Percentiles rank a stretch among this genome's conserved stretches.
Conservation (phyloP, 1,284 basidiomycete species). For the Microbotryum intermedium region DNA sequence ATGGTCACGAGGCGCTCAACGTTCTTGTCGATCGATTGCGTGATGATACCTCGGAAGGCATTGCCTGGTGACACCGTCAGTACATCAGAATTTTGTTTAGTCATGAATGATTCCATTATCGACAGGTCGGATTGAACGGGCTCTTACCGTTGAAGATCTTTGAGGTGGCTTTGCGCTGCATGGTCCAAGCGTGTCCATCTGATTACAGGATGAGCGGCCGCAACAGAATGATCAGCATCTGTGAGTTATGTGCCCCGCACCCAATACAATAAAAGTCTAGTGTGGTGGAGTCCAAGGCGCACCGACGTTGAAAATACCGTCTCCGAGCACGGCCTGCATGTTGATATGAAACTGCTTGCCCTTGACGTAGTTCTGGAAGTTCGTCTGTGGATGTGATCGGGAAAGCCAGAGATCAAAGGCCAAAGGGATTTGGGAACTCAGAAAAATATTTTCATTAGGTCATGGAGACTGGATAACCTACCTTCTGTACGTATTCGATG, state of each 20-base stretch:
- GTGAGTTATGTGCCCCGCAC: too few relatives aligned
- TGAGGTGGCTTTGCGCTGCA: conserved; percentile 29
- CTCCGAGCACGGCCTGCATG: conserved; percentile 12
- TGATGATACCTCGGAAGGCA: conserved; percentile 18
- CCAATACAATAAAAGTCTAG: too few relatives aligned
- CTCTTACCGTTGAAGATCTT: conserved; percentile 18
- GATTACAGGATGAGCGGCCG: conserved; percentile 30
- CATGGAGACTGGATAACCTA: too few relatives aligned
- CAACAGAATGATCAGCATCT: not conserved
- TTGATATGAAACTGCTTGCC: conserved; percentile 5
- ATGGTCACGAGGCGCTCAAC: conserved; percentile 33
- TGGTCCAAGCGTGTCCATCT: conserved; percentile 35
- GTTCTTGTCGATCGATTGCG: conserved; percentile 25
- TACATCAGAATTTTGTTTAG: too few relatives aligned
- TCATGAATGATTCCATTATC: too few relatives aligned
- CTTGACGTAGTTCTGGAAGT: conserved; percentile 35
- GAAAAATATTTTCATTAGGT: too few relatives aligned
- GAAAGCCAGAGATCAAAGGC: too few relatives aligned
- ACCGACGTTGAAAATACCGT: conserved; percentile 20
- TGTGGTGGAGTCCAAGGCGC: too few relatives aligned
- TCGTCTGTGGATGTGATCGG: conserved; percentile 15
- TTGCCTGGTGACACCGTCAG: not conserved
- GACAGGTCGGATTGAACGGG: not conserved
- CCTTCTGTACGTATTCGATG: conserved; percentile 36
- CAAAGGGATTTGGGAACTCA: too few relatives aligned